Conservation (phyloP, 306 rosid species). For the Fragaria ananassa region DNA sequence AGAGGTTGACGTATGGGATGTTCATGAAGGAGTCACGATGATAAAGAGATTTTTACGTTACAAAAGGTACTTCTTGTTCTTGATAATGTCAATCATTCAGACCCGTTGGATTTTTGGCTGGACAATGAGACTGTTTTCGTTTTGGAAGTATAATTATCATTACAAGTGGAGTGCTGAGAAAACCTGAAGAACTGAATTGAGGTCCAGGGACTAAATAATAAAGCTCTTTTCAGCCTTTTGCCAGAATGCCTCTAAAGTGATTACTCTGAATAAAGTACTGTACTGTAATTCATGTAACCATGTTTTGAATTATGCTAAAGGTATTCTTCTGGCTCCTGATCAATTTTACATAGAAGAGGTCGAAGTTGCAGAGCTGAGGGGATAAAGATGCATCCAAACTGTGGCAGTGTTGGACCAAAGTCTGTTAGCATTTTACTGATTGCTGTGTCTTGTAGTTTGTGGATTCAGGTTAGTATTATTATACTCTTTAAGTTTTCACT, state of each 20-base stretch:
- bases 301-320: too few species aligned
- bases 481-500: too few species aligned
- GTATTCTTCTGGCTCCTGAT: too few species aligned
- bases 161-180: background rate
- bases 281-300: too few species aligned
- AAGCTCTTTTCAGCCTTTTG: background rate
- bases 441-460: too few species aligned
- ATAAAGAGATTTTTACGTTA: background rate
- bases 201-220: background rate
- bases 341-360: too few species aligned
- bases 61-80: background rate
- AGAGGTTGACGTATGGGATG: background rate
- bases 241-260: background rate
- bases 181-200: background rate
- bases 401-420: too few species aligned
- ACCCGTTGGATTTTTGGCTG: background rate
- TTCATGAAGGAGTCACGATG: background rate
- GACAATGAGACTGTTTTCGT: background rate
- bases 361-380: too few species aligned
- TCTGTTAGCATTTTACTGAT: too few species aligned
- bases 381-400: too few species aligned
- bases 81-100: background rate
- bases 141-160: background rate
- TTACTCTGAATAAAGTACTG: background rate
- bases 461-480: too few species aligned